Evolutionary conservation across 352 stramenopile genomes (phyloP), one percentile per base, ranked within the genome.

Genomic region (Phytophthora tentaculata): DNA sequence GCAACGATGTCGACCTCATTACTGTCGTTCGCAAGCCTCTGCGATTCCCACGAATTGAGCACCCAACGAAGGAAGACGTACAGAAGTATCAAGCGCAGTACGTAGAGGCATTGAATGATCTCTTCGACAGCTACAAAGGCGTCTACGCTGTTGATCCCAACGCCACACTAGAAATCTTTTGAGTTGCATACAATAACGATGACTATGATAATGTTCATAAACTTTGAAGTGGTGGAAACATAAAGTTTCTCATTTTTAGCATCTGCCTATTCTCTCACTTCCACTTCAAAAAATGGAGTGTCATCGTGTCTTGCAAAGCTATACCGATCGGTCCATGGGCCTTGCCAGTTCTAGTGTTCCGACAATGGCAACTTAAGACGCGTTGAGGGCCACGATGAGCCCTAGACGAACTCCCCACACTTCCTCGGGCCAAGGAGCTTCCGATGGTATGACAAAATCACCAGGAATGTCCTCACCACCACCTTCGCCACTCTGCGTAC

Each of bases 21-120:
- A 97, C 91, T 12, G 93, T 98, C 7, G 81, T 98, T 23, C 91
- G 94, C 20, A 89, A 89, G 50, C 81, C 93, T 16, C 59, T 98
- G 29, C 67, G 83, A 48, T 51, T 98, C 20, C 96, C 94, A 13
- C 88, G 79, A 51, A 95, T 98, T 57, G 73, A 85, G 37, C 45
- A 96, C 54, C 94, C 96, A 7, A 97, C 82, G 0, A 81, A 83
- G 19, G 88, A 97, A 50, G 89, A 98, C 37, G 84, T 98, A 4
- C 64, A 76, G 35, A 89, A 90, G 71, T 98, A 95, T 79, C 95
- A 98, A 71, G 56, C 56, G 16, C 56, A 90, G 32, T 98, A 98
- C 66, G 76, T 98, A 7, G 50, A 72, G 22, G 71, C 84, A 2
- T 74, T 98, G 45, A 82, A 83, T 59, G 67, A 65, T 26, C 74